Percentiles rank a stretch among this genome's conserved stretches.
Evolutionary conservation across 2,329 filamentous ascomycete species (phyloP).

Genomic region (Fusarium burgessii): DNA sequence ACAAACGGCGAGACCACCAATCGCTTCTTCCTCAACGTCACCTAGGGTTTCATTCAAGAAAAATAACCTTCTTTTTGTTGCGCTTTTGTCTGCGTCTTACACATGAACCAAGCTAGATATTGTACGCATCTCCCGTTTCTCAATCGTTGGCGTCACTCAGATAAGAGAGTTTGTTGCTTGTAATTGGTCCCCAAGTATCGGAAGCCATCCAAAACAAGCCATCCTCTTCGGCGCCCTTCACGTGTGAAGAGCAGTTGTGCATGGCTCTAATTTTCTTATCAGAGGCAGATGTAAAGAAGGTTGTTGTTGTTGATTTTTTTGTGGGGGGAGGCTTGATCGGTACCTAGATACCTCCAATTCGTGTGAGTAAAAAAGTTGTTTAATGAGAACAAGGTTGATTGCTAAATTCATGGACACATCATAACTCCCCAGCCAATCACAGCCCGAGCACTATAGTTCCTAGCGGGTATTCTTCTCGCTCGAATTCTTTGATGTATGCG

Average conservation of each 20-base stretch:
- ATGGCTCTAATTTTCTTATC: conserved; percentile 27
- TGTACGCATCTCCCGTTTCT: conserved; percentile 21
- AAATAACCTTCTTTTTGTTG: conserved; percentile 16
- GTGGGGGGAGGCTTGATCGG: conserved; percentile 35
- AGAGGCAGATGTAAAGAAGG: neutral
- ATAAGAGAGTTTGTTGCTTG: conserved; percentile 8
- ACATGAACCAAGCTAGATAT: conserved; percentile 12
- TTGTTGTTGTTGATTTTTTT: conserved; percentile 18
- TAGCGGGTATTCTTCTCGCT: neutral
- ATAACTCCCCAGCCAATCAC: conserved; percentile 15
- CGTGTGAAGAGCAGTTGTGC: conserved; percentile 19
- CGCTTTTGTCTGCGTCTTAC: conserved; percentile 2
- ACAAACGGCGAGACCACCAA: conserved; percentile 1
- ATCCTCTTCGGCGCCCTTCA: conserved; percentile 6
- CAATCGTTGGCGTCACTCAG: conserved; percentile 34
- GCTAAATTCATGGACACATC: conserved; percentile 39
- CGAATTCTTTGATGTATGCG: neutral
- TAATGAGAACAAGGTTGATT: conserved; percentile 38
- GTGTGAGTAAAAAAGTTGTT: conserved; percentile 41
- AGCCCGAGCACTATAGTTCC: neutral
- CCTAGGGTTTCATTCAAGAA: neutral
- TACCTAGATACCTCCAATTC: conserved; percentile 26
- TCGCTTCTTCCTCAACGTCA: neutral
- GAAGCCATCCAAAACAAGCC: conserved; percentile 10
- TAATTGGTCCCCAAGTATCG: conserved; percentile 16